Evolutionary conservation across 768 basidiomycete genomes (phyloP).

Genomic region (Xerocomellus dryophilus): DNA sequence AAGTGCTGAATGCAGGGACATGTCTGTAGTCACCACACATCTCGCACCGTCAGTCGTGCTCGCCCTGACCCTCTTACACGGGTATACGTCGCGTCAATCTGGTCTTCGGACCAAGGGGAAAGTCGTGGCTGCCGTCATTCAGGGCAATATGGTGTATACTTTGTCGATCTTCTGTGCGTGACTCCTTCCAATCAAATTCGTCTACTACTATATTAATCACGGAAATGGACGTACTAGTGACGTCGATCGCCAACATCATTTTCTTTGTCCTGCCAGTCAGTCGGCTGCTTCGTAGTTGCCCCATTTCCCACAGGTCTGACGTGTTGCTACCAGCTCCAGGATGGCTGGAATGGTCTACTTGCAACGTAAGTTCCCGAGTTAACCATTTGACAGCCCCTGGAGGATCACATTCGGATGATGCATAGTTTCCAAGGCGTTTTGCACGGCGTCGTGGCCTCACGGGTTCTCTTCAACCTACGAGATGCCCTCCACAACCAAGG

Average conservation of each 20-base stretch:
- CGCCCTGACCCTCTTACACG: conserved; percentile 4
- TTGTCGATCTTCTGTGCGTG: conserved; percentile 9
- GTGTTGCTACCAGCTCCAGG: not conserved
- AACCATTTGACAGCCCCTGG: not conserved
- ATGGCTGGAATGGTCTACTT: not conserved
- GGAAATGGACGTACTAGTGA: not conserved
- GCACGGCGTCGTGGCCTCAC: conserved; percentile 9
- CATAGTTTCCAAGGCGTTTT: conserved; percentile 10
- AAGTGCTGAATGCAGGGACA: not conserved
- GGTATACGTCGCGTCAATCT: not conserved
- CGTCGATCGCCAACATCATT: not conserved
- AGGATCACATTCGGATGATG: not conserved
- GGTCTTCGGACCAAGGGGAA: not conserved
- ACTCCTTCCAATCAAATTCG: not conserved
- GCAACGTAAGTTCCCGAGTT: not conserved
- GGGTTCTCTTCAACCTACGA: conserved; percentile 10
- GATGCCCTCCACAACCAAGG: not conserved
- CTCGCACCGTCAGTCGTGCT: conserved; percentile 1
- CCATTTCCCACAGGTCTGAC: not conserved
- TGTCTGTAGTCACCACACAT: not conserved
- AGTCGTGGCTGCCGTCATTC: not conserved
- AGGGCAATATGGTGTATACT: conserved; percentile 10
- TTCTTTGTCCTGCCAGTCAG: conserved; percentile 4
- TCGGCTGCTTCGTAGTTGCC: not conserved
- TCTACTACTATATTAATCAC: not conserved